These are phyloP conservation scores for Cryoendolithus antarcticus DNA, from an alignment of 2,329 filamentous ascomycete species.

Conservation along the genomic window DNA sequence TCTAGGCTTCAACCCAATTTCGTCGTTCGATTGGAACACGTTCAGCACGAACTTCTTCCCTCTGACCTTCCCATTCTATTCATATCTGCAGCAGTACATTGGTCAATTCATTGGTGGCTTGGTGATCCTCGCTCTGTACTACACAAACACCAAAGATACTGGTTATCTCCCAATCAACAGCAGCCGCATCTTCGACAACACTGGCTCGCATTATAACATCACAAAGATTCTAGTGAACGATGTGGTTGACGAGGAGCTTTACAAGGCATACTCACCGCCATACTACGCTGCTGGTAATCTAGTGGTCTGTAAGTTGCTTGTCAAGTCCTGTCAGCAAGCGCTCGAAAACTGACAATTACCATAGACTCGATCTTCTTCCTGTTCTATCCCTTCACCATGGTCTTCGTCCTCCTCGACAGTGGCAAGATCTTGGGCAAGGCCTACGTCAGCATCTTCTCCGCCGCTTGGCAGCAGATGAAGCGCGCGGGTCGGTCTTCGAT, in stretches of 20 bases:
- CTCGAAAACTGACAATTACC: too few species aligned
- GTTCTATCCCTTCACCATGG: slow-evolving; percentile 7
- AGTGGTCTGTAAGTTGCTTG: not conserved
- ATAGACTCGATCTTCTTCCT: slow-evolving; percentile 3
- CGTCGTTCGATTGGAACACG: slow-evolving; percentile 76
- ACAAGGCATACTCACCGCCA: slow-evolving; percentile 66
- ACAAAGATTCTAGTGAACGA: slow-evolving; percentile 64
- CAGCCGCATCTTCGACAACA: slow-evolving; percentile 72
- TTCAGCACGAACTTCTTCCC: slow-evolving; percentile 24
- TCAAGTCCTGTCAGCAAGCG: too few species aligned
- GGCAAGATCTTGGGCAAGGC: slow-evolving; percentile 1
- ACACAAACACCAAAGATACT: slow-evolving; percentile 64
- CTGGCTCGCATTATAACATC: slow-evolving; percentile 65
- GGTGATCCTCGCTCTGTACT: slow-evolving; percentile 27
- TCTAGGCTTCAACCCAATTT: slow-evolving; percentile 25
- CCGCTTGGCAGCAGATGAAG: too few species aligned
- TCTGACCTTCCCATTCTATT: slow-evolving; percentile 49
- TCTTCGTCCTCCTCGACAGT: slow-evolving; percentile 6
- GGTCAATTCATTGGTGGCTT: slow-evolving; percentile 28
- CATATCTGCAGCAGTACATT: slow-evolving; percentile 59
- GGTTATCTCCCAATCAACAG: slow-evolving; percentile 79
- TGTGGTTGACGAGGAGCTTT: slow-evolving; percentile 66
- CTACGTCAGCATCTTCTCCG: too few species aligned
- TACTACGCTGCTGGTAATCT: slow-evolving; percentile 7
- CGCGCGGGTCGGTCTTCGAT: too few species aligned